Evolutionary conservation across 768 basidiomycete species (phyloP).

Genomic region (Kwoniella newhampshirensis): DNA sequence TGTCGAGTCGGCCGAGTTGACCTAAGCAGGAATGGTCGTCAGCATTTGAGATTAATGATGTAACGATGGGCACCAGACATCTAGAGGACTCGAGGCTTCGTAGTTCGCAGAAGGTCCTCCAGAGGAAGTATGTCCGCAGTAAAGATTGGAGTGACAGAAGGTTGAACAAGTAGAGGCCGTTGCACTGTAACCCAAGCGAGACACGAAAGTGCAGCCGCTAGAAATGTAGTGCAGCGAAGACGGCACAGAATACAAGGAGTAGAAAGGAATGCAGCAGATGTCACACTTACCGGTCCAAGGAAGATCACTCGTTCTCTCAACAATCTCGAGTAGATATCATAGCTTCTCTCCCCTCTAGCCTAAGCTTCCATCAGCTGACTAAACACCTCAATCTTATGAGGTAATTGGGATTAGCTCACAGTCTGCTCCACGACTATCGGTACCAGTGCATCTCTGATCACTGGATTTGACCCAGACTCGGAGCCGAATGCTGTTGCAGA

Average conservation of each 20-base stretch:
- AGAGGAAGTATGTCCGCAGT: too few species aligned
- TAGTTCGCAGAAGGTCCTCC: too few species aligned
- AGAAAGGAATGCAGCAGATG: too few species aligned
- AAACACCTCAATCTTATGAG: slow-evolving; percentile 12
- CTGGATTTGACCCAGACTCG: slow-evolving; percentile 24
- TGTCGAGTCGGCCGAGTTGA: slow-evolving; percentile 84
- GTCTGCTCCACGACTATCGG: slow-evolving; percentile 94
- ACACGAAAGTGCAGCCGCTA: too few species aligned
- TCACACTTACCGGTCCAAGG: slow-evolving; percentile 77
- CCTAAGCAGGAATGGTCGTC: slow-evolving; percentile 58
- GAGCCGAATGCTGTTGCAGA: slow-evolving; percentile 1
- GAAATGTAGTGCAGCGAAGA: too few species aligned
- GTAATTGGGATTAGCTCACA: slow-evolving; percentile 55
- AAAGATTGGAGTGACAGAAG: too few species aligned
- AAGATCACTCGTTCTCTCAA: slow-evolving; percentile 92
- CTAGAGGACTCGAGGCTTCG: too few species aligned
- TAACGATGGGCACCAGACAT: too few species aligned
- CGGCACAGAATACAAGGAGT: too few species aligned
- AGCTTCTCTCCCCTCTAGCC: slow-evolving; percentile 55
- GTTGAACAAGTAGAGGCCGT: too few species aligned
- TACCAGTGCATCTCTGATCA: slow-evolving; percentile 59
- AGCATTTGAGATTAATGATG: neutral
- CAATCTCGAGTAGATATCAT: slow-evolving; percentile 93
- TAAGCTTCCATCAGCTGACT: slow-evolving; percentile 22
- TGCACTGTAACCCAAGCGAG: too few species aligned